Evolutionary conservation across 2,329 filamentous ascomycete genomes (phyloP), one percentile per base, ranked within the genome.

Genomic region (Pestalotiopsis sp.): DNA sequence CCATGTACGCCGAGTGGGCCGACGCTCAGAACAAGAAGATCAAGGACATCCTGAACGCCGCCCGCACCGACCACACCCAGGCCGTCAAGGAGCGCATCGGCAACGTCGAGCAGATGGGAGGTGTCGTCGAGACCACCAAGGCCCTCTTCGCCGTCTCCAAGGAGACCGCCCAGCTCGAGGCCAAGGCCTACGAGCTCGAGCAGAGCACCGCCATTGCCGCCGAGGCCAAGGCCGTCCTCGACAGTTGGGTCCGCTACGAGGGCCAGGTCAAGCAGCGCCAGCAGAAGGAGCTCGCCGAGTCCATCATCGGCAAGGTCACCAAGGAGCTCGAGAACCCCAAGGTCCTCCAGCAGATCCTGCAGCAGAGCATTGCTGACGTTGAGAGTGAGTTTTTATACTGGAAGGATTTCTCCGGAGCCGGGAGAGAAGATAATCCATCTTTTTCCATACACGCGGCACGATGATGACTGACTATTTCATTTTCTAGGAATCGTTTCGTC

Each of bases 271-370:
- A 98, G 93, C 92, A 95, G 87, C 92, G 96, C 82, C 94, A 99
- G 88, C 96, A 99, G 90, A 92, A 89, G 84, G 96, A 99, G 89
- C 90, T 99, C 74, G 94, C 96, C 73, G 91, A 97, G 81, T 90
- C 86, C 82, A 88, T 99, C 83, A 98, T 99, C 79, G 90, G 92
- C 87, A 99, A 98, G 91, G 96, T 98, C 81, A 92, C 93, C 84
- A 98, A 98, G 91, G 95, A 98, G 89, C 91, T 99, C 69, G 93
- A 98, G 89, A 98, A 93, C 89, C 96, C 97, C 82, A 98, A 95
- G 90, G 89, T 92, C 75, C 91, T 99, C 77, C 94, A 98, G 88
- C 94, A 98, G 87, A 98, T 99, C 79, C 91, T 99, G 77, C 92
- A 96, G 86, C 96, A 99, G 89, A 97, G 94, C 83, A 90, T 99